Conservation (phyloP, 2,329 filamentous ascomycete genomes). For the Xylariaceae sp. region DNA sequence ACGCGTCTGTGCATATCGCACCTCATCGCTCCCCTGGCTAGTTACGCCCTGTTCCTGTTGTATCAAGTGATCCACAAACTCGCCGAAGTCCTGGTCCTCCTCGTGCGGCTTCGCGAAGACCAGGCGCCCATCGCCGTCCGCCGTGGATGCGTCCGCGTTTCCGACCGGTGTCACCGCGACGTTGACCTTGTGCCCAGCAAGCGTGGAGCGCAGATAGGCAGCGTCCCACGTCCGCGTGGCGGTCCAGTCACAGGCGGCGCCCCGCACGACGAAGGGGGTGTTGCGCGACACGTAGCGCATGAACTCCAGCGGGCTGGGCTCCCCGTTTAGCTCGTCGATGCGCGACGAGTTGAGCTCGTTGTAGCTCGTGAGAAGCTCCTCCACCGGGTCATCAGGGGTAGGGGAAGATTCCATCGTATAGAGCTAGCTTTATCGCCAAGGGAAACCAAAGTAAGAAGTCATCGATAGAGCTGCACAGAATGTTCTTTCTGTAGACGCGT, state of each 20-base stretch:
- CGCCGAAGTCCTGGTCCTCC: conserved; percentile 54
- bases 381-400: conserved; percentile 35
- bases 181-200: conserved; percentile 57
- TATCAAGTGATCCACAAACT: conserved; percentile 58
- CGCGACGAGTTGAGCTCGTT: conserved; percentile 61
- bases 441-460: no score
- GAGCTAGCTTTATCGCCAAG: neutral
- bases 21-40: conserved; percentile 44
- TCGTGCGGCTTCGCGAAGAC: conserved; percentile 71
- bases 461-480: no score
- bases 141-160: conserved; percentile 52
- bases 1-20: conserved; percentile 73
- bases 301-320: conserved; percentile 72
- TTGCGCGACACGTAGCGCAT: conserved; percentile 72
- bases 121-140: conserved; percentile 26
- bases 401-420: conserved; percentile 12
- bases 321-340: conserved; percentile 56
- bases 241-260: conserved; percentile 57
- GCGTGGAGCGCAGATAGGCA: conserved; percentile 48
- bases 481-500: neutral
- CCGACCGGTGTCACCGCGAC: conserved; percentile 73
- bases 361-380: conserved; percentile 60
- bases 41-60: conserved; percentile 52
- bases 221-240: conserved; percentile 60
- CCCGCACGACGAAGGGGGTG: conserved; percentile 66